Base-by-base conservation (phyloP, 805 yeast genomes). In the Lachancea fermentati region DNA sequence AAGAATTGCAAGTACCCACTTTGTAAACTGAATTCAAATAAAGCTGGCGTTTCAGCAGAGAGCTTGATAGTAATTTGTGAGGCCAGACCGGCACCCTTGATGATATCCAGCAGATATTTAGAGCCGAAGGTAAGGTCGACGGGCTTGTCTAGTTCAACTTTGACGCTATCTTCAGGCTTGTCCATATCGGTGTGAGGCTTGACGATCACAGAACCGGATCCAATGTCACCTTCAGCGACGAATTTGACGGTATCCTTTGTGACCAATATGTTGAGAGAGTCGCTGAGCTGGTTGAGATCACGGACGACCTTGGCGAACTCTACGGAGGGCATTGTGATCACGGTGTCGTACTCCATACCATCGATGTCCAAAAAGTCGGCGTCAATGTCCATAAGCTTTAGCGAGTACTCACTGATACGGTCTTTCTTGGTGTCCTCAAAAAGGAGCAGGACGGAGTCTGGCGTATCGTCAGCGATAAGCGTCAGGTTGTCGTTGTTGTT, bases 301-400 rank as follows among this genome's bases (percentile, higher is more conserved):
- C 95, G 79, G 39, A 87, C 85, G 50, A 85, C 81, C 62, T 88
- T 87, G 61, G 93, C 80, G 66, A 93, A 87, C 56, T 91, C 97
- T 18, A 74, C 54, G 17, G 96, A 71, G 44, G 97, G 96, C 84
- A 93, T 76, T 43, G 85, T 79, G 54, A 93, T 73, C 46, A 84
- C 79, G 29, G 93, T 79, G 59, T 86, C 95, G 62, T 84, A 85
- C 48, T 86, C 94, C 79, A 89, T 81, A 54, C 88, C 97, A 54
- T 94, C 97, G 60, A 93, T 85, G 54, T 85, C 81, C 55, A 93
- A 76, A 68, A 85, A 85, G 60, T 93, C 97, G 39, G 95, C 85
- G 63, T 93, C 97, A 51, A 93, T 87, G 60, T 91, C 95, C 96
- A 93, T 88, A 61, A 93, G 76, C 63, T 88, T 88, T 61, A 93